Conservation (phyloP, 1,284 basidiomycete species). For the Xerocomus minutiporus region DNA sequence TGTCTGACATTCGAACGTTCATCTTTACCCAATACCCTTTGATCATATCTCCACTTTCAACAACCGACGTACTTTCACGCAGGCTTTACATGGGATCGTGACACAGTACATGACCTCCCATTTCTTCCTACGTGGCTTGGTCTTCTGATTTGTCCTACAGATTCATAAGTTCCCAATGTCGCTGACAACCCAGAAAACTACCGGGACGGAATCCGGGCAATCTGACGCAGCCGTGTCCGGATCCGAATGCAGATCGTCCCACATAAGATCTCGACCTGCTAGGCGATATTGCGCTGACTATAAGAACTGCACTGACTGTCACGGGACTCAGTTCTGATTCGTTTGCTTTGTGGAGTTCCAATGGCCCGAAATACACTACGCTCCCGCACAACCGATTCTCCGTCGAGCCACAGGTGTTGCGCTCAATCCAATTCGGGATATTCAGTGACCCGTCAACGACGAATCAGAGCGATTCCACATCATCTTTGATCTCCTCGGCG, state of each 20-base stretch:
- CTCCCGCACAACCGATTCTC: not conserved
- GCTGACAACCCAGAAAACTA: not conserved
- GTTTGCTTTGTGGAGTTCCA: not conserved
- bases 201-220: not conserved
- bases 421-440: not conserved
- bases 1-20: not conserved
- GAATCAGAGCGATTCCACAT: not conserved
- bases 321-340: not conserved
- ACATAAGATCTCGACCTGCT: not conserved
- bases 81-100: not conserved
- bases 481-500: conserved; percentile 1
- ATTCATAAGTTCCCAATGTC: not conserved
- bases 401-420: too few relatives aligned
- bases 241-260: not conserved
- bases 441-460: not conserved
- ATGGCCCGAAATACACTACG: not conserved
- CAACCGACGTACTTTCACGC: not conserved
- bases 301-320: not conserved
- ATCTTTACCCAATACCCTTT: not conserved
- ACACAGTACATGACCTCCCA: not conserved
- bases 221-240: not conserved
- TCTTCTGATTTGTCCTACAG: not conserved
- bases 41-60: not conserved
- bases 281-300: not conserved
- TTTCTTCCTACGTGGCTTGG: not conserved